Conservation (phyloP, 139 green algal genomes). For the Penium margaritaceum region DNA sequence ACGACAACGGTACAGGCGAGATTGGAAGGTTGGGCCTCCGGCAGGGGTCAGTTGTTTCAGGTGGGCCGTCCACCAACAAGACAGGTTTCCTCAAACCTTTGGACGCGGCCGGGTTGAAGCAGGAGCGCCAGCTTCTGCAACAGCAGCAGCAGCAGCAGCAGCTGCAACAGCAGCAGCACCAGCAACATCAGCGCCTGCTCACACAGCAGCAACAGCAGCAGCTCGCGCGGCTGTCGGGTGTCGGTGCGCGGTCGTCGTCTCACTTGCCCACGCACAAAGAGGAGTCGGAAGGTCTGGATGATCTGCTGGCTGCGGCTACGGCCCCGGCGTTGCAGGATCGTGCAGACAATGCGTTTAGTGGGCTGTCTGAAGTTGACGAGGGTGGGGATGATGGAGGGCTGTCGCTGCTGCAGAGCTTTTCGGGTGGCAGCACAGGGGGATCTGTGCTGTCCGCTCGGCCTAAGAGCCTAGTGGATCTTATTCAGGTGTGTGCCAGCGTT, state of each 20-base stretch:
- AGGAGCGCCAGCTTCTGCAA: neutral
- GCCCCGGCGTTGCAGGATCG: no score
- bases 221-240: no score
- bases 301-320: constrained; percentile 2
- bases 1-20: neutral
- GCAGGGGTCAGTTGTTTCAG: no score
- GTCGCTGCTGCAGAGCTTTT: neutral
- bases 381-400: neutral
- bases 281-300: constrained; percentile 1
- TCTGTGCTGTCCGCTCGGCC: neutral
- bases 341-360: no score
- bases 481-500: constrained; percentile 40
- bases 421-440: no score
- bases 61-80: no score
- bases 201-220: no score
- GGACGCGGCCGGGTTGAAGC: constrained; percentile 1
- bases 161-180: no score
- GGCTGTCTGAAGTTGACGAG: neutral
- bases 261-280: no score
- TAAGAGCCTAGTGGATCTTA: constrained; percentile 48
- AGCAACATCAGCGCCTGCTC: neutral
- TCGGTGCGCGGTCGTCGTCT: neutral
- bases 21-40: neutral
- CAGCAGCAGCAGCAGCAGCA: neutral
- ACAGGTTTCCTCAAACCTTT: no score